phyloP scores from a whole-genome alignment of 1,284 basidiomycete species.

The Vanrija humicola region DNA sequence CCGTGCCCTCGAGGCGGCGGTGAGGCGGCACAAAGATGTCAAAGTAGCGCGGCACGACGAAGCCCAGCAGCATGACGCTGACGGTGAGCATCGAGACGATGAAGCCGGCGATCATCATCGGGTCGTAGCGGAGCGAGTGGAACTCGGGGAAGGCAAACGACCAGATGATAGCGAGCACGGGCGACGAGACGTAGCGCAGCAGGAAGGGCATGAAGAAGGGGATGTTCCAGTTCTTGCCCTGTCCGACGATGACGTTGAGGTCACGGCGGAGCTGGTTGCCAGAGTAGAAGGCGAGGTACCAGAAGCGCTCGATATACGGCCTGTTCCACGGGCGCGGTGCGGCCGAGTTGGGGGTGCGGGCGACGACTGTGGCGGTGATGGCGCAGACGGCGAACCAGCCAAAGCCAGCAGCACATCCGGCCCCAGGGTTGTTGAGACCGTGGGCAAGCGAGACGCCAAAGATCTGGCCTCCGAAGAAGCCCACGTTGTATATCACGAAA shows the following conservation, averaged over 20 bases:
- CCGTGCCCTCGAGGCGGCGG: constrained; percentile 19
- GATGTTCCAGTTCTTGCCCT: constrained; percentile 23
- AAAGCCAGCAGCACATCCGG: constrained; percentile 19
- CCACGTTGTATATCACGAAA: constrained; percentile 18
- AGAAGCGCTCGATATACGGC: constrained; percentile 12
- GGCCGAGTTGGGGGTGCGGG: constrained; percentile 2
- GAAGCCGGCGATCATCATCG: constrained; percentile 25
- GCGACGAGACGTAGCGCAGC: constrained; percentile 22
- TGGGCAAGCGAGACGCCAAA: constrained; percentile 20
- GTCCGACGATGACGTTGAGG: constrained; percentile 22
- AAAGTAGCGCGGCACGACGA: constrained; percentile 20
- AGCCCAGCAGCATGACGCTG: constrained; percentile 14
- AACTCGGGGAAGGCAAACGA: constrained; percentile 26
- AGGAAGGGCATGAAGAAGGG: constrained; percentile 20
- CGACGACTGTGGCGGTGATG: constrained; percentile 10
- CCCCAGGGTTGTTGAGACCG: constrained; percentile 12
- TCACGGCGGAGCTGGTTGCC: constrained; percentile 26
- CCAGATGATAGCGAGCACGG: constrained; percentile 25
- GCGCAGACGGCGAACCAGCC: constrained; percentile 12
- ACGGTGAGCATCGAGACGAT: constrained; percentile 18
- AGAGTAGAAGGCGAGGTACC: constrained; percentile 27
- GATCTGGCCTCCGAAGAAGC: constrained; percentile 18
- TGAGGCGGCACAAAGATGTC: constrained; percentile 16
- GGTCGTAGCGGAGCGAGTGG: constrained; percentile 21
- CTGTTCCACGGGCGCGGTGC: constrained; percentile 1